Base-by-base conservation (phyloP, 306 rosid genomes). In the Oemleria cerasiformis region DNA sequence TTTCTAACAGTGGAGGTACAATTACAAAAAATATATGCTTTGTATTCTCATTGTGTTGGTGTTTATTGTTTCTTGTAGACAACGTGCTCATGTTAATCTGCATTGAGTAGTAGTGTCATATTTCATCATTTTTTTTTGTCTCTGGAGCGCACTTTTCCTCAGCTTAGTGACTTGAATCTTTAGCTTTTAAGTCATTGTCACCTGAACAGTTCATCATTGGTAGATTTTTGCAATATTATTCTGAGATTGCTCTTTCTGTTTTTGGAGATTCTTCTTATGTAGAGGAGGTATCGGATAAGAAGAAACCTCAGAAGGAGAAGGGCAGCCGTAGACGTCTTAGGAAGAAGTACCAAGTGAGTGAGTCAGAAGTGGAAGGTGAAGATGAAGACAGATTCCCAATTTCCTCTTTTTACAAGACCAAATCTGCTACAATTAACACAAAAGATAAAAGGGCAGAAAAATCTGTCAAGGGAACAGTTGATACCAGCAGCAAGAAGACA, bases 271-370 rank as follows among this genome's bases (percentile, higher is more conserved):
- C 53, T 73, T 72, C 73, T 81, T 53, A 54, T 77, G 45, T 69
- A 85, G 96, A 79, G 39, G 84, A 80, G 67, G 67, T 57, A 54
- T 78, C 78, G 65, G 74, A 53, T 57, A 70, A 75, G 53, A 79
- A 75, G 15, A 80, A 68, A 72, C 75, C 70, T 44, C 81, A 75
- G 76, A 65, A 61, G 72, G 75, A 19, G 64, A 77, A 77, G 68
- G 50, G 57, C 30, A 60, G 71, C 12, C 63, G 9, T 21, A 75
- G 87, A 63, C 82, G 84, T 75, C 92, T 87, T 17, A 79, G 83
- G 71, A 92, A 77, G 85, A 87, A 65, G 75, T 84, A 70, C 72
- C 88, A 68, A 71, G n/a, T 73, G 54, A 73, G 86, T 64, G 94
- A 83, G 58, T 87, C 77, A 64, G 77, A 66, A 41, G 62, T 42